Percentiles rank a stretch among this genome's conserved stretches.
Evolutionary conservation across 768 basidiomycete species (phyloP).

Genomic region (Kwoniella sp.): DNA sequence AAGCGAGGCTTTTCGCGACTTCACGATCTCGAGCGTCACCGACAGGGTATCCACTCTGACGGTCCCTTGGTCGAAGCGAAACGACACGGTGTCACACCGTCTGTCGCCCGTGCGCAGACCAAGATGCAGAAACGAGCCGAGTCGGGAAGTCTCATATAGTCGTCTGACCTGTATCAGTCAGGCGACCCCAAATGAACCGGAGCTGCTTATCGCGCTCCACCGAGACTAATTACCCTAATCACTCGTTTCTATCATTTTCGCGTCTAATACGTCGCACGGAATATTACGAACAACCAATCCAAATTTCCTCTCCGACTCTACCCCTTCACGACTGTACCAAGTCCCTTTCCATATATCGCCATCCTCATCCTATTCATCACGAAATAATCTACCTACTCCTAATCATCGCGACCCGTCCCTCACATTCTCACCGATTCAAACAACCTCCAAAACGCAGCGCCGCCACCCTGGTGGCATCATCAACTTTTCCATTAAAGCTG

Average conservation of each 20-base stretch:
- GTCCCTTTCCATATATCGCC: conserved; percentile 25
- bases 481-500: neutral
- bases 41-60: conserved; percentile 55
- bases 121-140: conserved; percentile 45
- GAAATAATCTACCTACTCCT: neutral
- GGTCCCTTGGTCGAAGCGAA: conserved; percentile 55
- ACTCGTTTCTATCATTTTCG: conserved; percentile 12
- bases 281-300: conserved; percentile 10
- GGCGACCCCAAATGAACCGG: conserved; percentile 35
- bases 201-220: conserved; percentile 44
- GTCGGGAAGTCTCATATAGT: conserved; percentile 40
- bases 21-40: conserved; percentile 88
- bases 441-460: conserved; percentile 53
- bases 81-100: conserved; percentile 48
- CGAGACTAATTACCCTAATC: conserved; percentile 27
- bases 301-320: conserved; percentile 36
- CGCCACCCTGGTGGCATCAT: conserved; percentile 46
- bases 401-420: neutral
- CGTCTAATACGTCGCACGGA: conserved; percentile 13
- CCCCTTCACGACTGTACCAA: conserved; percentile 33
- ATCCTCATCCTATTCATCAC: conserved; percentile 11
- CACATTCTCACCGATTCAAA: conserved; percentile 1
- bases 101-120: conserved; percentile 51
- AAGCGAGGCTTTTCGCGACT: conserved; percentile 90
- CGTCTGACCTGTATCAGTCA: conserved; percentile 11